A percentile compares a stretch with the other conserved stretches of the same genome.
phyloP scores from a whole-genome alignment of 257 asterid species.

The Leonotis leonurus region DNA sequence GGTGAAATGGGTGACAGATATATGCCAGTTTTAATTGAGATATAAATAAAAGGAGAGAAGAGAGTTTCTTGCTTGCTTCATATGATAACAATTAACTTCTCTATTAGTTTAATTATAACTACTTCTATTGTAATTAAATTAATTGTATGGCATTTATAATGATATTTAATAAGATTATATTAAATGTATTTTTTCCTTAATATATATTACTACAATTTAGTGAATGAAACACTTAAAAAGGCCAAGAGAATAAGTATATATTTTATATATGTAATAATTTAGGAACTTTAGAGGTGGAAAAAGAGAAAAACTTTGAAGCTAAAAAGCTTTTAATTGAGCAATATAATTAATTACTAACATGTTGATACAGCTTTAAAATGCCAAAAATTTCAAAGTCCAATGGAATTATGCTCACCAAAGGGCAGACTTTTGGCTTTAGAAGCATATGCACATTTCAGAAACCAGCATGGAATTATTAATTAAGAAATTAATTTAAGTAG shows the following conservation, averaged over 20 bases:
- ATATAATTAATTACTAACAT: conserved; percentile 7
- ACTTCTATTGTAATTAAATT: not conserved
- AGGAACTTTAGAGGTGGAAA: not conserved
- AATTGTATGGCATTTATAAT: too few relatives aligned
- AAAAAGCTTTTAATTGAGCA: not conserved
- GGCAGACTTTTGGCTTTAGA: conserved; percentile 23
- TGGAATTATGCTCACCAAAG: conserved; percentile 19
- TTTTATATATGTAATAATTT: not conserved
- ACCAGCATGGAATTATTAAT: too few relatives aligned
- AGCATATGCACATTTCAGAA: too few relatives aligned
- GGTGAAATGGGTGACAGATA: conserved; percentile 70
- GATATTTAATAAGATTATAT: too few relatives aligned
- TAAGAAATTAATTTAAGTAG: too few relatives aligned
- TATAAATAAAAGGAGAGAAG: not conserved
- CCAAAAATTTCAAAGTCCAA: conserved; percentile 25
- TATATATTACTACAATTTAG: too few relatives aligned
- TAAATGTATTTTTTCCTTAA: too few relatives aligned
- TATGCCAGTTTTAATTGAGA: conserved; percentile 31
- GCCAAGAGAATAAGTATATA: too few relatives aligned
- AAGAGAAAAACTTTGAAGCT: not conserved
- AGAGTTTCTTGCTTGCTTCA: conserved; percentile 14
- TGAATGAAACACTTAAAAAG: not conserved
- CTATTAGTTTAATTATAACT: too few relatives aligned
- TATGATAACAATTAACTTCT: conserved; percentile 34
- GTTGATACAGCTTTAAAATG: conserved; percentile 20